Base-by-base conservation (phyloP, 2,329 filamentous ascomycete species). In the Chrysoporthe deuterocubensis region DNA sequence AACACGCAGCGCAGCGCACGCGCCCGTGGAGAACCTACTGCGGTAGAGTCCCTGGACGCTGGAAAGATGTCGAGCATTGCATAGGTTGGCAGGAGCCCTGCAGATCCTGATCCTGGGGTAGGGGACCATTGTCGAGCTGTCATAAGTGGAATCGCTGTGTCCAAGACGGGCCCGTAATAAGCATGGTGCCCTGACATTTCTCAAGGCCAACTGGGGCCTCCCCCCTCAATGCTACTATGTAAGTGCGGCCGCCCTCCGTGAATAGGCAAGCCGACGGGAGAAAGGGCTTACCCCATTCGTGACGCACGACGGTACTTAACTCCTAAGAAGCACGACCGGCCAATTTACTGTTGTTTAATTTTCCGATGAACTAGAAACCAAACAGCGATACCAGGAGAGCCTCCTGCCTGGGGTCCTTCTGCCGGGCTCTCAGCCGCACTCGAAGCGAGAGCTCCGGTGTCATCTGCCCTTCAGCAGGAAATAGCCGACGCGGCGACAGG, bases 121-220 rank as follows among this genome's bases (percentile, higher is more conserved):
- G 50, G 50, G 50, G 26, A 54, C 50, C 50, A 54, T 13, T 54
- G 50, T 54, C 50, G 4, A 54, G 26, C 26, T 54, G 50, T 54
- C 21, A 54, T 18, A 8, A 54, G 50, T 34, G 50, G 50, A 13
- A 54, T 54, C 26, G 50, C 50, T 54, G 50, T 34, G 50, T 26
- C 16, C 50, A 54, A 16, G 21, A 34, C 32, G 50, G 26, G 8
- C 50, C 26, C 26, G 50, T 54, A 54, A 54, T 54, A 34, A 34
- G 21, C 13, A 54, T 34, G 50, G 50, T 26, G 50, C 50, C 32
- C 21, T 54, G 50, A 34, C 50, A 54, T n/a, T 32, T 52, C 11
- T 14, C 26, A 4, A 16, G 50, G 50, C 21, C 13, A 54, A 16
- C 11, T 54, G 50, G 37, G 37, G 37, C 37, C 37, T 40, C 37